A percentile compares a stretch with the other conserved stretches of the same genome.
Conservation (phyloP, 345 rosid genomes). For the Sisymbrium irio region DNA sequence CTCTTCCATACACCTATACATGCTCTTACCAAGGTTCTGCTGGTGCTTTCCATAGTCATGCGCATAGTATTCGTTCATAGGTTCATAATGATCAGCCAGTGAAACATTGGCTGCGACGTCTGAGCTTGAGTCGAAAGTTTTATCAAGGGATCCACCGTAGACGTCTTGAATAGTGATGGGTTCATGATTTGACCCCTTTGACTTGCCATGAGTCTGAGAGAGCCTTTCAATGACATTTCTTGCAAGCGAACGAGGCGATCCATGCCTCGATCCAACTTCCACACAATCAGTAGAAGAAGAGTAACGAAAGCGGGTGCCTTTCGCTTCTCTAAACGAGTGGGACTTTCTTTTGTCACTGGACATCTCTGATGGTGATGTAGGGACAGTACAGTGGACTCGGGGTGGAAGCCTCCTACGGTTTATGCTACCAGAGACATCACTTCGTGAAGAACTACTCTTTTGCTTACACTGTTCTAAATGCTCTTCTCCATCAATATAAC, state of each 20-base stretch:
- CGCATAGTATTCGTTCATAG: slow-evolving; percentile 27
- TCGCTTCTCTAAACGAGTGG: slow-evolving; percentile 71
- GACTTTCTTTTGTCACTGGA: slow-evolving; percentile 52
- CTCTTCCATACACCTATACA: slow-evolving; percentile 40
- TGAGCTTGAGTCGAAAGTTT: slow-evolving; percentile 43
- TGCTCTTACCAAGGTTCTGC: slow-evolving; percentile 30
- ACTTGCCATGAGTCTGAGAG: slow-evolving; percentile 53
- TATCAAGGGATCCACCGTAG: slow-evolving; percentile 53
- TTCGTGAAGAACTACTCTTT: slow-evolving; percentile 42
- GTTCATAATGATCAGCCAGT: slow-evolving; percentile 46
- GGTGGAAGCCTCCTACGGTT: slow-evolving; percentile 65
- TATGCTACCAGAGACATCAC: slow-evolving; percentile 41
- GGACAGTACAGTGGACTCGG: slow-evolving; percentile 54
- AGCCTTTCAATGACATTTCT: slow-evolving; percentile 85
- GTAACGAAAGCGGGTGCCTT: slow-evolving; percentile 45
- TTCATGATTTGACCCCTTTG: slow-evolving; percentile 45
- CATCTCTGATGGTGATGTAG: slow-evolving; percentile 62
- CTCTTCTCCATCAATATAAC: slow-evolving; percentile 94
- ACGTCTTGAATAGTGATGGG: slow-evolving; percentile 87
- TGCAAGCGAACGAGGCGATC: slow-evolving; percentile 81
- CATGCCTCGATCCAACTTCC: slow-evolving; percentile 62
- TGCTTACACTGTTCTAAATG: slow-evolving; percentile 54
- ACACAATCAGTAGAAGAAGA: slow-evolving; percentile 61
- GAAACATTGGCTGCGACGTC: slow-evolving; percentile 45
- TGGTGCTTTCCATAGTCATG: slow-evolving; percentile 41